phyloP scores from a whole-genome alignment of 768 basidiomycete species.

The Clitopilus passeckerianus region DNA sequence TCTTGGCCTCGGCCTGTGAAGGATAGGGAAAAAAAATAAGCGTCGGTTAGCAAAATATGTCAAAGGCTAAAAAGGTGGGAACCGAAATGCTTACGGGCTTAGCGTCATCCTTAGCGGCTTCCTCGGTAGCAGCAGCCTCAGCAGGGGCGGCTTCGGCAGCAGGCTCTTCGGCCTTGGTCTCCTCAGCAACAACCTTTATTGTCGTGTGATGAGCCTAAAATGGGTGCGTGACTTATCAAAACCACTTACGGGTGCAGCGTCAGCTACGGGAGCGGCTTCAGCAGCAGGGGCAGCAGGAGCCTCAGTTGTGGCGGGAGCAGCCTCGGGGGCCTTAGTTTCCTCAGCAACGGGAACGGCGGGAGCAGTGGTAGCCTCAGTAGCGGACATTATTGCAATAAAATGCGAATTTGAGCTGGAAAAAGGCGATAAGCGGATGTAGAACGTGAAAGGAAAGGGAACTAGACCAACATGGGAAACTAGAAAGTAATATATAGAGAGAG shows the following conservation, averaged over 20 bases:
- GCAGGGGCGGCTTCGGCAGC: conserved; percentile 11
- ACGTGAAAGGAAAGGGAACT: conserved; percentile 10
- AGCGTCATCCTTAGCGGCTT: conserved; percentile 32
- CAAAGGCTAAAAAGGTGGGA: not conserved
- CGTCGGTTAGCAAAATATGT: conserved; percentile 5
- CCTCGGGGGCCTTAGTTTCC: conserved; percentile 48
- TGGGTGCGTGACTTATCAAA: not conserved
- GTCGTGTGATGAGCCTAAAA: not conserved
- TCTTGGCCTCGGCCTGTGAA: conserved; percentile 52
- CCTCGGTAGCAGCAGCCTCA: conserved; percentile 17
- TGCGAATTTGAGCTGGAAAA: conserved; percentile 47
- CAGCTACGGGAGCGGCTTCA: conserved; percentile 40
- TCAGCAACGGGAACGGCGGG: conserved; percentile 42
- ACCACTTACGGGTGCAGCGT: conserved; percentile 17
- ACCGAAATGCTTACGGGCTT: conserved; percentile 30
- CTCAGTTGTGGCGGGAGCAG: not conserved
- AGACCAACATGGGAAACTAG: conserved; percentile 45
- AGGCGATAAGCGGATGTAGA: conserved; percentile 5
- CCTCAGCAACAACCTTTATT: conserved; percentile 22
- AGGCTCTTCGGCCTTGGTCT: conserved; percentile 26
- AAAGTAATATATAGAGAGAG: conserved; percentile 55
- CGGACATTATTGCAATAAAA: conserved; percentile 75
- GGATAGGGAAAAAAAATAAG: conserved; percentile 21
- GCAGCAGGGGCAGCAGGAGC: conserved; percentile 43
- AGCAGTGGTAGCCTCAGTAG: conserved; percentile 48